phyloP scores from a whole-genome alignment of 805 yeast genomes.

The Hanseniaspora thailandica region DNA sequence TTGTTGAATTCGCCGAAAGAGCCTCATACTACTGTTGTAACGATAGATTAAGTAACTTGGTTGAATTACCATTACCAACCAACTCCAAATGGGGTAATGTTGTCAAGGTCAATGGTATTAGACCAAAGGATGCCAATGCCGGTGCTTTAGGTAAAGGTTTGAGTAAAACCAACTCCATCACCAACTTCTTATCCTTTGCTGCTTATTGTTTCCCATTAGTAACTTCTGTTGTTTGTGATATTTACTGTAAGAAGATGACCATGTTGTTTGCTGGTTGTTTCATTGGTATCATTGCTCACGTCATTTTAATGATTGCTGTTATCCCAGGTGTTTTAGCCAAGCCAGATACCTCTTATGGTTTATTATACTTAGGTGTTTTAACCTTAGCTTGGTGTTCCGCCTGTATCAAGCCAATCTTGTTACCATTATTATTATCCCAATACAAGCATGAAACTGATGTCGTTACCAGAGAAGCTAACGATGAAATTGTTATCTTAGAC shows the following conservation, averaged over 20 bases:
- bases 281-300: slow-evolving; percentile 49
- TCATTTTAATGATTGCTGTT: slow-evolving; percentile 58
- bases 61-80: slow-evolving; percentile 42
- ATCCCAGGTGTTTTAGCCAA: slow-evolving; percentile 44
- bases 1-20: slow-evolving; percentile 72
- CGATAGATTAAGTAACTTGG: slow-evolving; percentile 68
- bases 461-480: slow-evolving; percentile 42
- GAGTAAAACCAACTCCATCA: slow-evolving; percentile 57
- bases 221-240: slow-evolving; percentile 67
- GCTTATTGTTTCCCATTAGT: slow-evolving; percentile 68
- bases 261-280: slow-evolving; percentile 52
- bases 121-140: slow-evolving; percentile 19
- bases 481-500: slow-evolving; percentile 58
- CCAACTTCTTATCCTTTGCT: slow-evolving; percentile 73
- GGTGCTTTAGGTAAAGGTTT: slow-evolving; percentile 54
- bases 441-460: slow-evolving; percentile 54
- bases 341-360: slow-evolving; percentile 47
- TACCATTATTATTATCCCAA: slow-evolving; percentile 59
- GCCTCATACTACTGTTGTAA: slow-evolving; percentile 70
- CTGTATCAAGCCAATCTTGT: slow-evolving; percentile 61
- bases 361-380: slow-evolving; percentile 36
- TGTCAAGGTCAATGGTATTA: slow-evolving; percentile 15
- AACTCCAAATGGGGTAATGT: slow-evolving; percentile 28
- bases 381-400: slow-evolving; percentile 69
- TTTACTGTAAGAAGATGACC: slow-evolving; percentile 58